Evolutionary conservation across 129 eudicot genomes (phyloP).

Genomic region (Dittrichia graveolens): DNA sequence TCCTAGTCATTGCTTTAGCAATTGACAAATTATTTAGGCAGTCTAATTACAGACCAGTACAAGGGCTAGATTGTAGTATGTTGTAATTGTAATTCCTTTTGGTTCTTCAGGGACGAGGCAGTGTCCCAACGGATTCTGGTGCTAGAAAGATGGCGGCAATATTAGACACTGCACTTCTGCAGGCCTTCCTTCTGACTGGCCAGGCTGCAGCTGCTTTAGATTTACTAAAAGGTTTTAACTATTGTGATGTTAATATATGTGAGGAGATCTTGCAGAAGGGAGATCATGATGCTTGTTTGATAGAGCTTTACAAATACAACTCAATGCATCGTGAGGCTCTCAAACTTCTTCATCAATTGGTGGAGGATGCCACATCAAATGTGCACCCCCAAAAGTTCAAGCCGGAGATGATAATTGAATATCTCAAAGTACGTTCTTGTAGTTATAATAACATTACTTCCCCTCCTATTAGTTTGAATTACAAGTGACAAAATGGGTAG

Average conservation of each 20-base stretch:
- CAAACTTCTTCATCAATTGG: slow-evolving; percentile 73
- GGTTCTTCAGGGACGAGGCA: slow-evolving; percentile 61
- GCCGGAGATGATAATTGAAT: slow-evolving; percentile 86
- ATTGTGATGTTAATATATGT: slow-evolving; percentile 79
- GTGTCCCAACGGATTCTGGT: slow-evolving; percentile 60
- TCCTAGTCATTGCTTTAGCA: background rate
- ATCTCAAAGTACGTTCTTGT: slow-evolving; percentile 69
- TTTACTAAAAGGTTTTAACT: slow-evolving; percentile 79
- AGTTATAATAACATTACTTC: background rate
- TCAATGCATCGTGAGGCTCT: slow-evolving; percentile 91
- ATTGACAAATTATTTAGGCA: background rate
- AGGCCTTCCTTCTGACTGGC: slow-evolving; percentile 84
- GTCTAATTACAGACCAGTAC: background rate
- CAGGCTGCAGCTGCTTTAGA: slow-evolving; percentile 74
- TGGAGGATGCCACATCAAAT: slow-evolving; percentile 73
- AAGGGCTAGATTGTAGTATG: background rate
- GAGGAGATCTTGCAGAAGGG: slow-evolving; percentile 86
- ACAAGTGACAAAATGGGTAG: background rate
- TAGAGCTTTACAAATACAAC: slow-evolving; percentile 87
- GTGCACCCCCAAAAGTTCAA: slow-evolving; percentile 62
- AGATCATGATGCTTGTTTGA: slow-evolving; percentile 59
- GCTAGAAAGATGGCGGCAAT: slow-evolving; percentile 88
- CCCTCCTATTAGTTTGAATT: slow-evolving; percentile 4
- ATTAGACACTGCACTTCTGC: slow-evolving; percentile 91
- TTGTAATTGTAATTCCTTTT: slow-evolving; percentile 34